Evolutionary conservation across 805 yeast genomes (phyloP), one percentile per base, ranked within the genome.

Genomic region (Danielozyma ontarioensis): DNA sequence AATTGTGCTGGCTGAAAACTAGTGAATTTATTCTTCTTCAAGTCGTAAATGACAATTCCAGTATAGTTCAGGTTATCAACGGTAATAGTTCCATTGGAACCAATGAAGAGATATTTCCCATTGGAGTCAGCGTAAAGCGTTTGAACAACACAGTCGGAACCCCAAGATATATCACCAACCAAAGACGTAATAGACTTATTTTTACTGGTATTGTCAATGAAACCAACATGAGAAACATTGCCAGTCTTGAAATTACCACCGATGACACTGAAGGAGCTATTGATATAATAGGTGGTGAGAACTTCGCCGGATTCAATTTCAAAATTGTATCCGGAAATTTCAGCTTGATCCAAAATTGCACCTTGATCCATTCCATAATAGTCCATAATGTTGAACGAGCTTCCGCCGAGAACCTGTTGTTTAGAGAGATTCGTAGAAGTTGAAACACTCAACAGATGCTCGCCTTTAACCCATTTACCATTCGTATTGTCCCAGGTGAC

Each of bases 231-330:
- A 8, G 37, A 28, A 2, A 46, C 44, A 19, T 39, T 32, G 7
- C 19, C 32, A 5, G 66, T 64, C 6, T 47, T 51, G 46, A 80
- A 78, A 3, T 59, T 53, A 14, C 90, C 93, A 6, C 84, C 88
- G 31, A 83, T 55, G 0, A 74, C 71, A 26, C 78, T 59, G 8
- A 70, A 39, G 0, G 78, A 51, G 10, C 61, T 60, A 50, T 83
- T 80, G 21, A 74, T 50, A 35, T 64, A 70, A 32, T 54, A 53
- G 1, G 76, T 70, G 3, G 64, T 37, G 17, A 48, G 31, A 13
- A 62, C 51, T 8, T 14, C 25, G 7, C 50, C 44, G 3, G 40
- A 44, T n/a, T 48, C 40, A 4, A 62, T 39, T 4, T 45, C 34
- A 25, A 62, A 36, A 25, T 53, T 48, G 31, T 48, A 55, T 6